Evolutionary conservation across 805 yeast genomes (phyloP), one percentile per base, ranked within the genome.

Genomic region (Candida michaelii): DNA sequence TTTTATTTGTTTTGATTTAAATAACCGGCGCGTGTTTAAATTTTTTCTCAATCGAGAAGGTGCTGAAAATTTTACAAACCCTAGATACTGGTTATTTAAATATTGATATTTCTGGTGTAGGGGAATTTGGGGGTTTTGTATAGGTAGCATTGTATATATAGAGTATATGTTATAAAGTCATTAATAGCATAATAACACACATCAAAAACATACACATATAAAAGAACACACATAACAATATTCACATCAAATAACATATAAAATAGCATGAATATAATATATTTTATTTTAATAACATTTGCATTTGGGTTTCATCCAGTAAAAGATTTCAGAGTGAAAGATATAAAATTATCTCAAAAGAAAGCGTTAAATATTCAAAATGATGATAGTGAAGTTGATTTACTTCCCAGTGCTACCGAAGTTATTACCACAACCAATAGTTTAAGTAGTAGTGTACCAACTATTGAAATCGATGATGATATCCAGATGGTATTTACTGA

Each of bases 401-500:
- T 21, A 27, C 32, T 41, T 24, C 49, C 45, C 8, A 23, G 34
- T 32, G 27, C 49, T 7, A 36, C 49, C 8, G 36, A 44, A 25
- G 40, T 30, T n/a, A 41, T 49, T 3, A 13, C 42, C 5, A 42
- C 53, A 21, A 43, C 53, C 9, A 30, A 29, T 23, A 38, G 46
- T 1, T 25, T 52, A 5, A 33, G 39, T 29, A 39, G 42, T 16
- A 45, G 50, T 6, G 49, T 49, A 12, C 55, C 58, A 3, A 50
- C 54, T 2, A 47, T 53, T n/a, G 44, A 39, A 13, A 16, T 54
- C 17, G 30, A 43, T 25, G 36, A 45, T 12, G 47, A 45, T 14
- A 38, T 51, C 12, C 60, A 55, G 30, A 43, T 56, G 43, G 47
- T 56, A 1, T 50, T 33, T n/a, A 48, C 62, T 11, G 63, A 56